Conservation (phyloP, 1,284 basidiomycete genomes). For the Sanghuangporus sanghuang region DNA sequence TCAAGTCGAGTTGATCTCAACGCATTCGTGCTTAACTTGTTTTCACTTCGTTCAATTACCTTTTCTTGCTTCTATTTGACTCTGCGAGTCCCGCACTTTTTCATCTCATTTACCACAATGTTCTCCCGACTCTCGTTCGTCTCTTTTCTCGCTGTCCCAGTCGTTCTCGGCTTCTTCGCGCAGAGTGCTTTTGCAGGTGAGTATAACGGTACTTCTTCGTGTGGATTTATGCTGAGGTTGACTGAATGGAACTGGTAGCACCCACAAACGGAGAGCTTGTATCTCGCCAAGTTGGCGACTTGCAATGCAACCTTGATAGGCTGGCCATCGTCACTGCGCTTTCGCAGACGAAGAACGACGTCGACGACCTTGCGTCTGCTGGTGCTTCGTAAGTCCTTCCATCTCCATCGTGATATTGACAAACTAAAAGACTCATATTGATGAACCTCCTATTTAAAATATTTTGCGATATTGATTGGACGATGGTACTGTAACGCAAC, state of each 20-base stretch:
- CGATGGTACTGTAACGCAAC: neutral
- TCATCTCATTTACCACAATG: neutral
- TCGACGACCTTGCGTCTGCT: conserved; percentile 7
- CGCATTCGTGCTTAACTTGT: neutral
- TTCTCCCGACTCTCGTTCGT: conserved; percentile 4
- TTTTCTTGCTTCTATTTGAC: neutral
- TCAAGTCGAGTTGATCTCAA: conserved; percentile 16
- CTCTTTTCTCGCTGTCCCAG: conserved; percentile 4
- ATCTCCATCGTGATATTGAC: neutral
- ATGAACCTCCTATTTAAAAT: neutral
- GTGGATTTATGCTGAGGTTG: too few species aligned
- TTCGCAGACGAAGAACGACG: conserved; percentile 10
- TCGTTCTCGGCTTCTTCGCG: conserved; percentile 5
- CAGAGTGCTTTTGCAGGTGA: conserved; percentile 3
- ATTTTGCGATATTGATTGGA: neutral
- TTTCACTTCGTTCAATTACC: neutral
- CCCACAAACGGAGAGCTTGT: neutral
- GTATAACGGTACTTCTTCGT: neutral
- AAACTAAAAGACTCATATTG: neutral
- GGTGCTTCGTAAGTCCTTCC: conserved; percentile 5
- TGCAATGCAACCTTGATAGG: conserved; percentile 17
- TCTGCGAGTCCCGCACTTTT: conserved; percentile 7
- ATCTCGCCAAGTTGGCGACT: conserved; percentile 13
- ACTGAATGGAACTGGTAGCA: neutral
- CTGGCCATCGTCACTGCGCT: conserved; percentile 8